A percentile compares a stretch with the other conserved stretches of the same genome.
Evolutionary conservation across 2,329 filamentous ascomycete genomes (phyloP).

Genomic region (Ophiostoma montium): DNA sequence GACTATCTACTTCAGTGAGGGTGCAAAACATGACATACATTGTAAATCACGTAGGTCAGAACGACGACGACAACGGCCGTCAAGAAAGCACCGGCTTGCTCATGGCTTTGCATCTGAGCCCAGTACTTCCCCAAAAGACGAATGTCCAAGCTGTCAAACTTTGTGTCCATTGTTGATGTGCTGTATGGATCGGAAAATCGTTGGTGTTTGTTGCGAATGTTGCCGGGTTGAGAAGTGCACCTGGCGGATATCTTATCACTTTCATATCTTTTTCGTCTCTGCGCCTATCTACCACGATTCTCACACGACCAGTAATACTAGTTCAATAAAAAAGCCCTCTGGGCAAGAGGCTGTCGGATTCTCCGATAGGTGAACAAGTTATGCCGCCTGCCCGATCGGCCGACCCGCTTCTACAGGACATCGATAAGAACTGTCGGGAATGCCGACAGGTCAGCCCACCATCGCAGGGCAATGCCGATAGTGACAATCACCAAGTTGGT

Average conservation of each 20-base stretch:
- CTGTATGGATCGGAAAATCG: background rate
- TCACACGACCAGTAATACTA: background rate
- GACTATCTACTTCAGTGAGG: no score
- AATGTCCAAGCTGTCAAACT: slow-evolving; percentile 3
- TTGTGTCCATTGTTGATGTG: slow-evolving; percentile 6
- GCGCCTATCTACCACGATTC: background rate
- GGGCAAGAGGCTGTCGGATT: background rate
- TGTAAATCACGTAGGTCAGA: slow-evolving; percentile 8
- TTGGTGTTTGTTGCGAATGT: background rate
- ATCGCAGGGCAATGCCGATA: no score
- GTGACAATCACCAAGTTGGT: no score
- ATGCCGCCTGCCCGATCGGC: background rate
- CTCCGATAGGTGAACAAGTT: background rate
- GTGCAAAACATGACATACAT: no score
- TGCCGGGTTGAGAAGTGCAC: background rate
- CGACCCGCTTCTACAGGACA: background rate
- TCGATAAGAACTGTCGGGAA: background rate
- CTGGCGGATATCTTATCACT: background rate
- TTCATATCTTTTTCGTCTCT: background rate
- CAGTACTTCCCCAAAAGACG: slow-evolving; percentile 9
- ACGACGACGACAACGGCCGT: slow-evolving; percentile 6
- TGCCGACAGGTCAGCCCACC: no score
- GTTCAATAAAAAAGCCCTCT: background rate
- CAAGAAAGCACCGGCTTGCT: slow-evolving; percentile 9
- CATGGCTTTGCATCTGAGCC: slow-evolving; percentile 5